These are phyloP conservation scores for Ceriops zippeliana DNA, from an alignment of 345 rosid genomes.

Conservation along the genomic window DNA sequence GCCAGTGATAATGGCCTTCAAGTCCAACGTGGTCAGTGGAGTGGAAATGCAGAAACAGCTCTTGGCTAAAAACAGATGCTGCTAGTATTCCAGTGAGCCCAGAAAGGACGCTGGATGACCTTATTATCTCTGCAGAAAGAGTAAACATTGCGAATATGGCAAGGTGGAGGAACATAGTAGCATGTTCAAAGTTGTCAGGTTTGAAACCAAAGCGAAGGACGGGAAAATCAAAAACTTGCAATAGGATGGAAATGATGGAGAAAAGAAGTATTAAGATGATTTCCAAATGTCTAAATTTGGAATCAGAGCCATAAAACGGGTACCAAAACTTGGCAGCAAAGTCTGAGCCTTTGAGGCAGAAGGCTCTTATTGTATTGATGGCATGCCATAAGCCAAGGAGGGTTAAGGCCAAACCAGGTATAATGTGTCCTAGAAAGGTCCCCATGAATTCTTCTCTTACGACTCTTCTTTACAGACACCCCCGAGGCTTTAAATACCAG, in stretches of 20 bases:
- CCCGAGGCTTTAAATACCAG: conserved; percentile 32
- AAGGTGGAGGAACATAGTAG: conserved; percentile 82
- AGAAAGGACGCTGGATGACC: conserved; percentile 41
- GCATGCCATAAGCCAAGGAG: conserved; percentile 84
- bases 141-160: conserved; percentile 63
- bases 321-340: conserved; percentile 55
- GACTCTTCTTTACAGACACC: conserved; percentile 7
- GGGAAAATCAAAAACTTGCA: conserved; percentile 61
- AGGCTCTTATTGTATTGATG: conserved; percentile 55
- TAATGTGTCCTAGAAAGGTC: conserved; percentile 63
- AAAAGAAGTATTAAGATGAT: conserved; percentile 49
- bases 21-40: conserved; percentile 78
- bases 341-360: conserved; percentile 51
- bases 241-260: conserved; percentile 52
- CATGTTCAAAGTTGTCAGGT: conserved; percentile 76
- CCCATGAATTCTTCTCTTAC: conserved; percentile 43
- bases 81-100: conserved; percentile 57
- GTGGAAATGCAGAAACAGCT: conserved; percentile 86
- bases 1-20: conserved; percentile 91
- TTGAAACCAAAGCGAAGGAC: conserved; percentile 41
- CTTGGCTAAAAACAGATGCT: conserved; percentile 66
- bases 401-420: conserved; percentile 64
- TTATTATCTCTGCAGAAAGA: conserved; percentile 52
- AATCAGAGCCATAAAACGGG: conserved; percentile 40
- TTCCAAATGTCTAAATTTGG: conserved; percentile 50